A percentile compares a stretch with the other conserved stretches of the same genome.
Conservation (phyloP, 805 yeast species). For the Torulaspora indica region DNA sequence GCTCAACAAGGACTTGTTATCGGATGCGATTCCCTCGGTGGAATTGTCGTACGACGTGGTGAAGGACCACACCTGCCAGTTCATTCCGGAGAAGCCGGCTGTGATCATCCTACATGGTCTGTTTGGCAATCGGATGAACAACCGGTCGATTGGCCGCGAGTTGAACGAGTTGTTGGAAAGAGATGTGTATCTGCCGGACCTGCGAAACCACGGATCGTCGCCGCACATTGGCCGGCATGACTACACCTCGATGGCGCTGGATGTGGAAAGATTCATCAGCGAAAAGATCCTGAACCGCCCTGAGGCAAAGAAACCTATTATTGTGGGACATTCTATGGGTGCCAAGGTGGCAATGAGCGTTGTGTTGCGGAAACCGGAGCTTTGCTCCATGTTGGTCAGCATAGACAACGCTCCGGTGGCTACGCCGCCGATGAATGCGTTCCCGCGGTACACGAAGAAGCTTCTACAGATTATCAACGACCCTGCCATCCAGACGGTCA, state of each 20-base stretch:
- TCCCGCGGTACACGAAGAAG: constrained; percentile 62
- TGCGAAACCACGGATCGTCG: constrained; percentile 90
- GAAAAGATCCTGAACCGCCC: constrained; percentile 39
- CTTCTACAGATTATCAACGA: constrained; percentile 53
- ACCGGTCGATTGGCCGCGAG: constrained; percentile 68
- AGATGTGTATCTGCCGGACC: constrained; percentile 65
- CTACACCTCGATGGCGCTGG: constrained; percentile 78
- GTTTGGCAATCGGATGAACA: constrained; percentile 80
- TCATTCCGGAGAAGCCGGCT: constrained; percentile 45
- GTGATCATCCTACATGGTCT: constrained; percentile 81
- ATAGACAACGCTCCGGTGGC: constrained; percentile 91
- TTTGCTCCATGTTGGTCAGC: constrained; percentile 58
- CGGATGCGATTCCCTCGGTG: constrained; percentile 47
- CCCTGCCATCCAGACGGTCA: constrained; percentile 43
- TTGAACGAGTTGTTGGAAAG: constrained; percentile 46
- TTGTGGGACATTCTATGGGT: constrained; percentile 86
- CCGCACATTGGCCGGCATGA: constrained; percentile 71
- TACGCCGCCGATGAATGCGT: constrained; percentile 51
- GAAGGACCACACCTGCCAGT: constrained; percentile 28
- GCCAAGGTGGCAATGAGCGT: constrained; percentile 92
- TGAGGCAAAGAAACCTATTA: constrained; percentile 45
- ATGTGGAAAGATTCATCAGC: constrained; percentile 67
- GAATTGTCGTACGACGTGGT: constrained; percentile 50
- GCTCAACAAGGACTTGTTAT: constrained; percentile 25
- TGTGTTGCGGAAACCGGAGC: constrained; percentile 59